These are phyloP conservation scores for Anthostomella pinea DNA, from an alignment of 2,329 filamentous ascomycete species.

Conservation along the genomic window DNA sequence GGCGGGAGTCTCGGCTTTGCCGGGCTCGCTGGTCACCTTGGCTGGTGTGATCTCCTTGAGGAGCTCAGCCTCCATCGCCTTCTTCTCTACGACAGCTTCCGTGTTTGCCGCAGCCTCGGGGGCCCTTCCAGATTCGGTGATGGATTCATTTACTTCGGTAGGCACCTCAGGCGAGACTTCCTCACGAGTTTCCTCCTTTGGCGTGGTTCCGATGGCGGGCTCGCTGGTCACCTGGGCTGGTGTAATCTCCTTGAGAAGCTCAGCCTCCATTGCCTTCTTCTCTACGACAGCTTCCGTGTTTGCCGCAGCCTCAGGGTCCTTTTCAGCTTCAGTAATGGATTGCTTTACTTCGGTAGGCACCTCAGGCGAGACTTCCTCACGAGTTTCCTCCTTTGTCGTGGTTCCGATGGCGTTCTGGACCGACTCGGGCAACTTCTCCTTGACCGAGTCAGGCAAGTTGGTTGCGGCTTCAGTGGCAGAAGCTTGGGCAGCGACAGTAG, in stretches of 20 bases:
- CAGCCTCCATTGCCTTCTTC: conserved; percentile 71
- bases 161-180: conserved; percentile 52
- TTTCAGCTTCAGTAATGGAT: conserved; percentile 55
- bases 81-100: conserved; percentile 71
- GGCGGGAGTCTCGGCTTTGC: conserved; percentile 11
- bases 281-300: conserved; percentile 68
- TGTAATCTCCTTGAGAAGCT: too few relatives aligned
- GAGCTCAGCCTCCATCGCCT: conserved; percentile 69
- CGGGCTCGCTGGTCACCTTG: conserved; percentile 31
- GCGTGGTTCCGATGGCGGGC: conserved; percentile 42
- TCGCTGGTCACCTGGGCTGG: too few relatives aligned
- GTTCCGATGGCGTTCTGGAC: conserved; percentile 47
- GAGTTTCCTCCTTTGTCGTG: conserved; percentile 40
- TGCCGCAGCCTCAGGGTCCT: conserved; percentile 67
- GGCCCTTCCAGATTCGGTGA: conserved; percentile 53
- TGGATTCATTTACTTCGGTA: conserved; percentile 55
- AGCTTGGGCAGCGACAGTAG: conserved; percentile 31
- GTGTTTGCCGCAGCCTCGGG: conserved; percentile 71
- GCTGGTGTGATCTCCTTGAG: conserved; percentile 56
- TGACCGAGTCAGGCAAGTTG: conserved; percentile 53
- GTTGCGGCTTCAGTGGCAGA: conserved; percentile 33
- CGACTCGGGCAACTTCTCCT: conserved; percentile 48
- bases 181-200: conserved; percentile 41
- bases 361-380: conserved; percentile 45
- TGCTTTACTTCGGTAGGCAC: conserved; percentile 57